phyloP scores from a whole-genome alignment of 2,329 filamentous ascomycete genomes.

The Thelonectria blattea region DNA sequence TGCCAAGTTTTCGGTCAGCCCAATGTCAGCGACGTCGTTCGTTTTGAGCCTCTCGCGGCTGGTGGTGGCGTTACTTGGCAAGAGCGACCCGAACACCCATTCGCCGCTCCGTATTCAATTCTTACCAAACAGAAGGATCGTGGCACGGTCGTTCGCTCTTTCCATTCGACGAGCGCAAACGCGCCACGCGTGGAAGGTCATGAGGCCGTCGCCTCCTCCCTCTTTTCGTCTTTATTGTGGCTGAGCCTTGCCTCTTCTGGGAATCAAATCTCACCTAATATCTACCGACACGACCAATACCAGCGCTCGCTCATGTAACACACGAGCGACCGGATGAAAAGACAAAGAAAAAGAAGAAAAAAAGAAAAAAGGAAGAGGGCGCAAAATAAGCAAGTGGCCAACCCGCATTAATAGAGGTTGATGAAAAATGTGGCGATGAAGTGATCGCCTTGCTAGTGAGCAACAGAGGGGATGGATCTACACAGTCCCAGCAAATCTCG shows the following conservation, averaged over 20 bases:
- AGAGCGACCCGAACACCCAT: not conserved
- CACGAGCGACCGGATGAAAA: not conserved
- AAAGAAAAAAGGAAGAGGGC: not conserved
- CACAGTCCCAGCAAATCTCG: not conserved
- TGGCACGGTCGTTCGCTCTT: constrained; percentile 1
- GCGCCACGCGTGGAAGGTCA: too few species aligned
- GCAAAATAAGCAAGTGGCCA: not conserved
- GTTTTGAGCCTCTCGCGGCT: constrained; percentile 1
- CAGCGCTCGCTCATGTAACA: not conserved
- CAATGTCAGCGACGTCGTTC: not conserved
- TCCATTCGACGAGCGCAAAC: too few species aligned
- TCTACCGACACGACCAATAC: not conserved
- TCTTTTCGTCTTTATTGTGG: not conserved
- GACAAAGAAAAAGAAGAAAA: not conserved
- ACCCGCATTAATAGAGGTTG: not conserved
- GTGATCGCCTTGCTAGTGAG: constrained; percentile 1
- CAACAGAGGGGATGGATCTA: constrained; percentile 1
- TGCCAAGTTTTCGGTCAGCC: not conserved
- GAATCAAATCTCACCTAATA: not conserved
- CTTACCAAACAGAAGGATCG: constrained; percentile 2
- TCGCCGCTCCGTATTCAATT: not conserved
- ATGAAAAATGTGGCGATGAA: not conserved
- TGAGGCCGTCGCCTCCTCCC: not conserved
- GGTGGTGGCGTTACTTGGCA: constrained; percentile 16
- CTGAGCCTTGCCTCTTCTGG: constrained; percentile 5